Percentiles rank a stretch among this genome's conserved stretches.
Conservation (phyloP, 2,329 filamentous ascomycete genomes). For the Neonectria neomacrospora region DNA sequence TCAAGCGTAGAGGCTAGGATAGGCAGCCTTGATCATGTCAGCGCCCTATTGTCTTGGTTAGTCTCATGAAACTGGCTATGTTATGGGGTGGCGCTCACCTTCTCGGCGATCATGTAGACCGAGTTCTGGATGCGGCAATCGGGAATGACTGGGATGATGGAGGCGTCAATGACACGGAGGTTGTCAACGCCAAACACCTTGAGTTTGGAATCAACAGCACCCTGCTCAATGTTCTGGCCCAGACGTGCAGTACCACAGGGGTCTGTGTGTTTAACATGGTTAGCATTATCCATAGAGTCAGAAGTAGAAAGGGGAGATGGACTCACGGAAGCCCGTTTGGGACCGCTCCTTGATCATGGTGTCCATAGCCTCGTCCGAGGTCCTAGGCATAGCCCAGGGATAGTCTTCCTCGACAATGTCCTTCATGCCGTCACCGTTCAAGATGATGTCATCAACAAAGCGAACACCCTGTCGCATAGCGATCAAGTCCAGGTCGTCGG, state of each 20-base stretch:
- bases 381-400: conserved; percentile 69
- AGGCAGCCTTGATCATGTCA: conserved; percentile 27
- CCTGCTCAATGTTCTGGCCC: conserved; percentile 55
- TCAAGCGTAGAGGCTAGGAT: not conserved
- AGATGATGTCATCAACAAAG: conserved; percentile 67
- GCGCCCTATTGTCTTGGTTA: conserved; percentile 26
- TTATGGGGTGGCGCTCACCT: conserved; percentile 40
- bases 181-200: conserved; percentile 32
- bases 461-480: conserved; percentile 68
- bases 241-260: conserved; percentile 67
- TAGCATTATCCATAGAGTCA: not conserved
- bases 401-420: conserved; percentile 65
- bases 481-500: conserved; percentile 65
- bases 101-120: conserved; percentile 71
- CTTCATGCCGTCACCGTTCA: conserved; percentile 65
- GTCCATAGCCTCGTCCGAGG: conserved; percentile 67
- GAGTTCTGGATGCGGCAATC: conserved; percentile 68
- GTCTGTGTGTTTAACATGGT: conserved; percentile 43
- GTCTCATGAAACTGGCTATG: not conserved
- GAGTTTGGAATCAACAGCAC: conserved; percentile 38
- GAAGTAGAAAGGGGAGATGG: too few species aligned
- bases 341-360: conserved; percentile 66
- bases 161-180: conserved; percentile 32
- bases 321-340: conserved; percentile 65
- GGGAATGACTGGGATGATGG: conserved; percentile 61